Base-by-base conservation (phyloP, 2,329 filamentous ascomycete species). In the Xylaria sp. region DNA sequence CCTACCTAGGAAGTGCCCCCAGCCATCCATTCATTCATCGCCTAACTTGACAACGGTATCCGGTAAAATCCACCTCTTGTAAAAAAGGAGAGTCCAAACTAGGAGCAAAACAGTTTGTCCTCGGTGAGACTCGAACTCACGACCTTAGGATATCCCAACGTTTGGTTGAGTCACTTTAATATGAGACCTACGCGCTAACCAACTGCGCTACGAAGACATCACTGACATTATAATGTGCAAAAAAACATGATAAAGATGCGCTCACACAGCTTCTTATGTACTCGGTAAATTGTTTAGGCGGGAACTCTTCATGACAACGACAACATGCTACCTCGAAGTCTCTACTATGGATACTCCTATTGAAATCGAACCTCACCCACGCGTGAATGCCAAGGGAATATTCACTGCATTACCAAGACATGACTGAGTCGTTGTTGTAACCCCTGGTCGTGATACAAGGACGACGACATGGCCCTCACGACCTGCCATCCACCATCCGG, bases 111-210 rank as follows among this genome's bases (percentile, higher is more conserved):
- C 2, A 23, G 13, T 13, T 2, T 81, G 81, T 82, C 80, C 81
- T 81, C 77, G 78, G 81, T 78, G 80, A 84, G 82, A 75, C 77
- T 83, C 79, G 85, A 86, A 80, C 85, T 86, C 82, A 79, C 80
- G 82, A 82, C 81, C 82, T 83, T 82, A 82, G 82, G 77, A 80
- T 80, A 72, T 60, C 76, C 74, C 75, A 73, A n/a, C 25, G 8
- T 48, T 3, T 12, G 5, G 25, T n/a, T 23, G 67, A 54, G 44
- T 71, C 69, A 71, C 63, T 69, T 21, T n/a, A 69, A 67, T 81
- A 81, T 81, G 79, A 81, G 79, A 81, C 80, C 79, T 78, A 81
- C 80, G 79, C 79, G 80, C 78, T 81, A 79, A 78, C 79, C 79
- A 80, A 81, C 80, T 81, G 78, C 80, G 80, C 79, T 79, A 81